Percentiles rank a stretch among this genome's conserved stretches.
These are phyloP conservation scores for Inonotus obliquus DNA, from an alignment of 1,284 basidiomycete genomes.

Conservation along the genomic window DNA sequence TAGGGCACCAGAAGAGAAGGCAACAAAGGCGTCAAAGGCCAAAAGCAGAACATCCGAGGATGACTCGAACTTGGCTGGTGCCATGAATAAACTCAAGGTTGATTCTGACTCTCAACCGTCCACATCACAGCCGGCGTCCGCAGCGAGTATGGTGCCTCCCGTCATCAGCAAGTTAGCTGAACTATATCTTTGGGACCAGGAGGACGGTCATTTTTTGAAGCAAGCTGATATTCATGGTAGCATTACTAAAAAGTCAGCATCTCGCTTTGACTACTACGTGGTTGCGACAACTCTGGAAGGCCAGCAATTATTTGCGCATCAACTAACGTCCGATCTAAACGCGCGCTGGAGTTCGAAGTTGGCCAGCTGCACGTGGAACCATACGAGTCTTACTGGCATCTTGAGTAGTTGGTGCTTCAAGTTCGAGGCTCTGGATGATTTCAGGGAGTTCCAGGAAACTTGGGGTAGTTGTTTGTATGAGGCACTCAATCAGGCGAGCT, in stretches of 20 bases:
- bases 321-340: conserved; percentile 69
- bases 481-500: conserved; percentile 68
- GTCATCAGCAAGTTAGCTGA: conserved; percentile 45
- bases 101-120: conserved; percentile 14
- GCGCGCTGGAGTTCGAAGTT: conserved; percentile 61
- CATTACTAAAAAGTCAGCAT: conserved; percentile 51
- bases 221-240: conserved; percentile 72
- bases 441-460: conserved; percentile 57
- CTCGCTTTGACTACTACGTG: conserved; percentile 60
- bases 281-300: conserved; percentile 48
- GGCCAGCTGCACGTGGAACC: conserved; percentile 82
- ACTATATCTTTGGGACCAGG: conserved; percentile 73
- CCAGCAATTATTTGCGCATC: conserved; percentile 51
- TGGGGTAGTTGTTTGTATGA: conserved; percentile 84
- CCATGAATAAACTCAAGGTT: conserved; percentile 20
- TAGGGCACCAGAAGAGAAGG: conserved; percentile 13
- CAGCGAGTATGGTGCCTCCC: conserved; percentile 25
- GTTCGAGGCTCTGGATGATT: conserved; percentile 58
- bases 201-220: conserved; percentile 63
- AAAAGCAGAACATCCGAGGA: conserved; percentile 22
- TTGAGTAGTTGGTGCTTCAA: conserved; percentile 83
- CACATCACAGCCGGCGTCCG: not conserved
- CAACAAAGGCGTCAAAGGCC: conserved; percentile 23
- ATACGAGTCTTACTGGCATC: conserved; percentile 53
- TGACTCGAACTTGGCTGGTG: conserved; percentile 16